Evolutionary conservation across 306 rosid species (phyloP), one percentile per base, ranked within the genome.

Genomic region (Geum urbanum): DNA sequence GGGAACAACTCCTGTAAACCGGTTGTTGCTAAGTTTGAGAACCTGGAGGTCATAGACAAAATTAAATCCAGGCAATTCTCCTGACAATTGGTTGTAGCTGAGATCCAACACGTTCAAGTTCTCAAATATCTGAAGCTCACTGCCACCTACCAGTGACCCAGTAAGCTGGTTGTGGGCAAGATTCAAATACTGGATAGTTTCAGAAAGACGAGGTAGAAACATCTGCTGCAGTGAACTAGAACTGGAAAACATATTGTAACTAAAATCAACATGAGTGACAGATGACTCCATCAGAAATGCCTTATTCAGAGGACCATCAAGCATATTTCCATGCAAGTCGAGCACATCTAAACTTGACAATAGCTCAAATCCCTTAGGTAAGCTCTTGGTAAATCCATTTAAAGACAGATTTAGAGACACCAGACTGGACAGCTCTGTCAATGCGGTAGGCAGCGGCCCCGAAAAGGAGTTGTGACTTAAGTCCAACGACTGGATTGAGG

Each of bases 11-110:
- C 99, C 99, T 3, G 97, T 81, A 84, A 95, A 95, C 12, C 76
- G 75, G 79, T 95, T 95, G 86, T 87, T 87, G 81, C 99, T 83
- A 66, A 95, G 97, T 86, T 85, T 91, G 66, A 95, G 96, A 77
- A 89, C 87, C 75, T 87, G 82, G 18, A 95, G 99, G 45, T 89
- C 99, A 78, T 91, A 95, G 66, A 85, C 92, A 79, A 95, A 94
- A 66, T 88, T 92, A 80, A 95, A 95, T 60, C 82, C 99, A 19
- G 99, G 99, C 75, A 95, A 80, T 63, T 87, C 99, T 60, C 99
- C 99, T 40, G 88, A 79, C 75, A 95, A 78, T 74, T 89, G 91
- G 80, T 95, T 95, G 82, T 91, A 83, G 78, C 99, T 89, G 66
- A 95, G 86, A 82, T 95, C 99, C 81, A 95, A 80, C 75, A 86